Evolutionary conservation across 2,329 filamentous ascomycete species (phyloP).

Genomic region (Fusarium citri): DNA sequence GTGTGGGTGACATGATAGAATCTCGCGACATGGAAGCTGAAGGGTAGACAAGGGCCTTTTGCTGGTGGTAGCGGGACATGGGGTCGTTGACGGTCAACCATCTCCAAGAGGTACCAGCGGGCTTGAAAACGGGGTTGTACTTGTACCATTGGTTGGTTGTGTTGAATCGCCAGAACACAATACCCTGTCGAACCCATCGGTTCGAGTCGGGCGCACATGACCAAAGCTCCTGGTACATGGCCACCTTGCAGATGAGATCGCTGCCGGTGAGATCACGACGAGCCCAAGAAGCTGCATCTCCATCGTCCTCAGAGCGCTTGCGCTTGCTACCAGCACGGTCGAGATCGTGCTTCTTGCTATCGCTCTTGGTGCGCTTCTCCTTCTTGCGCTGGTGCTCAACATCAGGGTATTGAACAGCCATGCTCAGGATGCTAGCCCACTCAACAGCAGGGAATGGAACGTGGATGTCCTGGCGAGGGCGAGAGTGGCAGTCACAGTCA

Average conservation of each 20-base stretch:
- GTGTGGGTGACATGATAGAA: constrained; percentile 66
- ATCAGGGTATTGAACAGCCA: constrained; percentile 65
- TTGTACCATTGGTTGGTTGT: constrained; percentile 64
- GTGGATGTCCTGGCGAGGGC: constrained; percentile 61
- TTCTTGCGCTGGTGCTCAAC: constrained; percentile 54
- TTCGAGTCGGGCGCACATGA: constrained; percentile 61
- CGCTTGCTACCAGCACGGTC: constrained; percentile 54
- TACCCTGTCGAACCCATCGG: constrained; percentile 67
- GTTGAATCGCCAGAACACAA: constrained; percentile 73
- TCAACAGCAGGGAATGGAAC: constrained; percentile 69
- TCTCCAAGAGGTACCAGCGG: constrained; percentile 68
- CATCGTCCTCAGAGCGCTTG: constrained; percentile 56
- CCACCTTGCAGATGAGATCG: constrained; percentile 69
- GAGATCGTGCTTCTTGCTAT: constrained; percentile 52
- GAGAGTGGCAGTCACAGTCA: constrained; percentile 64
- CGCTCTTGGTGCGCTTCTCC: constrained; percentile 52
- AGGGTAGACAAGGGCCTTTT: constrained; percentile 57
- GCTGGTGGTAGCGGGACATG: constrained; percentile 68
- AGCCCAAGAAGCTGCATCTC: constrained; percentile 55
- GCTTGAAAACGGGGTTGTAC: constrained; percentile 61
- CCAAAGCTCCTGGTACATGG: constrained; percentile 76
- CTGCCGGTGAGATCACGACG: constrained; percentile 60
- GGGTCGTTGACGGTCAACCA: constrained; percentile 72
- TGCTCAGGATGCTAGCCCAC: constrained; percentile 69
- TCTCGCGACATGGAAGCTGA: constrained; percentile 53